These are phyloP conservation scores for Suillus spraguei DNA, from an alignment of 768 basidiomycete genomes.

Conservation along the genomic window DNA sequence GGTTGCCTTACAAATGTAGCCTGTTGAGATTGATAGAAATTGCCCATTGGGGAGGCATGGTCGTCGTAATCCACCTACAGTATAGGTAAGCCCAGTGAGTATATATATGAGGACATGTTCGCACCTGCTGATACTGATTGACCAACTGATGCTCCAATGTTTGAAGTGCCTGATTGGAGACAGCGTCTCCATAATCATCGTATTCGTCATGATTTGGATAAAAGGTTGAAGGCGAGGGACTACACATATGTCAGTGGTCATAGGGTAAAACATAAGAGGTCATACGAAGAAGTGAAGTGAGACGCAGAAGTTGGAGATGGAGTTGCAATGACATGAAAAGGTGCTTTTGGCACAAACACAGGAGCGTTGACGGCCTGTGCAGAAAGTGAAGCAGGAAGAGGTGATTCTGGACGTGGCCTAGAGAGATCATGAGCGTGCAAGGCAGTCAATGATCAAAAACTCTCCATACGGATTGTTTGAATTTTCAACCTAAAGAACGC, in stretches of 20 bases:
- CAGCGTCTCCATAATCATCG: slow-evolving; percentile 31
- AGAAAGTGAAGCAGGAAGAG: slow-evolving; percentile 44
- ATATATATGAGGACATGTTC: slow-evolving; percentile 26
- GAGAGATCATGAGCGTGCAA: slow-evolving; percentile 6
- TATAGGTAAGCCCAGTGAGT: slow-evolving; percentile 11
- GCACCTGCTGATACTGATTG: slow-evolving; percentile 22
- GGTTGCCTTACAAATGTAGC: slow-evolving; percentile 67
- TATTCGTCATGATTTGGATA: slow-evolving; percentile 41
- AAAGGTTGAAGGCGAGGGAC: slow-evolving; percentile 31
- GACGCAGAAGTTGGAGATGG: slow-evolving; percentile 34
- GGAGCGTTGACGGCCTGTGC: slow-evolving; percentile 81
- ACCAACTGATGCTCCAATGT: slow-evolving; percentile 26
- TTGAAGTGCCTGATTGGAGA: slow-evolving; percentile 16
- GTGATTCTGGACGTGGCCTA: slow-evolving; percentile 48
- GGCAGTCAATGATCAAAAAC: not conserved
- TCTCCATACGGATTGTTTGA: slow-evolving; percentile 30
- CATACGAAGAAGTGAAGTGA: slow-evolving; percentile 34
- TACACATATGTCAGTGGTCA: slow-evolving; percentile 19
- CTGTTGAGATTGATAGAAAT: slow-evolving; percentile 44
- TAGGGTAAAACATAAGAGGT: not conserved
- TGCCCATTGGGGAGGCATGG: slow-evolving; percentile 22
- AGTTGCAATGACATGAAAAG: slow-evolving; percentile 50
- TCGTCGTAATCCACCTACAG: slow-evolving; percentile 37
- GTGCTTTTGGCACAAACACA: slow-evolving; percentile 76
- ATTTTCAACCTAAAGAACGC: slow-evolving; percentile 20